phyloP scores from a whole-genome alignment of 805 yeast genomes.

The Wickerhamiella siamensis region DNA sequence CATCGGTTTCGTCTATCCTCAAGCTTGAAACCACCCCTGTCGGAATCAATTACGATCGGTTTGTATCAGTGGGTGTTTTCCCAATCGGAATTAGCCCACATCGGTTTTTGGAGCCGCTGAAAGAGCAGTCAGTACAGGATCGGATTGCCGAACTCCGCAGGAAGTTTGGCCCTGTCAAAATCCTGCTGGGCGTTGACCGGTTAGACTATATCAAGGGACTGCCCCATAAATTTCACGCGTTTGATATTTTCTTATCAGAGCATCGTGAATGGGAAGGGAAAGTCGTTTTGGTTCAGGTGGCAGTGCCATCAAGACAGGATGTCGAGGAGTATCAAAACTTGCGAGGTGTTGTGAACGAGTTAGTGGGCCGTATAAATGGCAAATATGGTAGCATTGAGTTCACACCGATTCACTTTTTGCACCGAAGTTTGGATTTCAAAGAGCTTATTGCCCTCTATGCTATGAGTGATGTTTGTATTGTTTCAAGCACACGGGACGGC shows the following conservation, averaged over 20 bases:
- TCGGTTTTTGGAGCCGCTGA: constrained; percentile 68
- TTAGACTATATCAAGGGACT: constrained; percentile 96
- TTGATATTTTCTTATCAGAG: constrained; percentile 78
- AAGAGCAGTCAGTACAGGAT: constrained; percentile 43
- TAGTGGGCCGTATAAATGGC: constrained; percentile 94
- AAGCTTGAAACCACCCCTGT: constrained; percentile 77
- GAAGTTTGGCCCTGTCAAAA: constrained; percentile 60
- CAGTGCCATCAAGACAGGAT: constrained; percentile 95
- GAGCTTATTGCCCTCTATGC: constrained; percentile 82
- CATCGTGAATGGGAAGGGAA: constrained; percentile 99
- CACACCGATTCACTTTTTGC: constrained; percentile 95
- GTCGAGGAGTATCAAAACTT: constrained; percentile 94
- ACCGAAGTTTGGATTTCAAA: constrained; percentile 77
- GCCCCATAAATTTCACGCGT: constrained; percentile 92
- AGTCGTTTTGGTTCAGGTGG: constrained; percentile 88
- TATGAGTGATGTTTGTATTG: constrained; percentile 79
- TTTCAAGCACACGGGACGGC: constrained; percentile 92
- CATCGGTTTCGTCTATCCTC: constrained; percentile 74
- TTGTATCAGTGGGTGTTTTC: constrained; percentile 84
- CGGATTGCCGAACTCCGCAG: constrained; percentile 51
- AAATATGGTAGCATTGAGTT: constrained; percentile 92
- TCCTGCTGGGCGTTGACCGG: constrained; percentile 94
- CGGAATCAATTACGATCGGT: constrained; percentile 69
- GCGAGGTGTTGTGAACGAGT: constrained; percentile 86
- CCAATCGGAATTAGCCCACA: constrained; percentile 99